These are phyloP conservation scores for Dendrostoma leiphaemia DNA, from an alignment of 2,329 filamentous ascomycete species.

Conservation along the genomic window DNA sequence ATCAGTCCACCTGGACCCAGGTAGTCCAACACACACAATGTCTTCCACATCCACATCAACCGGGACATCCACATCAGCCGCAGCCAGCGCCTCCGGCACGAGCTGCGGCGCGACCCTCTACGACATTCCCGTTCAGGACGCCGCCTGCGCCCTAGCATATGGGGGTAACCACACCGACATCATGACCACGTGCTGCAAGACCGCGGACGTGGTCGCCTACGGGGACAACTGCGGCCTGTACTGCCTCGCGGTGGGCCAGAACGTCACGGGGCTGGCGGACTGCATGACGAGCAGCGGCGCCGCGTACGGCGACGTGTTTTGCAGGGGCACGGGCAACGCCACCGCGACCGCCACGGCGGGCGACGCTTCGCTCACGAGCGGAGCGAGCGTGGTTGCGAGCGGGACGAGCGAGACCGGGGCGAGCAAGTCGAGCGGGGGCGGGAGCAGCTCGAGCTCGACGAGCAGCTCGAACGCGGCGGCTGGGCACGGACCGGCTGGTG, in stretches of 20 bases:
- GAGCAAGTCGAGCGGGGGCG: background rate
- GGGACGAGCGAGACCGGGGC: too few relatives aligned
- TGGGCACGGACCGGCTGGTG: background rate
- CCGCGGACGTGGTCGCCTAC: constrained; percentile 37
- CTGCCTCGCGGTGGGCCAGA: constrained; percentile 42
- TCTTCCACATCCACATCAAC: constrained; percentile 1
- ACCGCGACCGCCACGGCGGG: constrained; percentile 33
- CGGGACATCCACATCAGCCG: background rate
- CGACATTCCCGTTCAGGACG: constrained; percentile 41
- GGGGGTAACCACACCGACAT: constrained; percentile 39
- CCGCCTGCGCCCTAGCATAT: constrained; percentile 41
- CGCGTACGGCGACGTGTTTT: constrained; percentile 35
- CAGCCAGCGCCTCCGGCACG: background rate
- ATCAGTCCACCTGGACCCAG: too few relatives aligned
- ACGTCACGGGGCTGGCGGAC: constrained; percentile 29
- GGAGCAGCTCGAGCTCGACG: background rate
- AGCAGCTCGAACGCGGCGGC: constrained; percentile 11
- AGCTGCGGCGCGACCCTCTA: constrained; percentile 30
- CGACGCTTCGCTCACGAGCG: constrained; percentile 22
- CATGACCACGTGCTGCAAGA: constrained; percentile 25
- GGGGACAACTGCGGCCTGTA: constrained; percentile 35
- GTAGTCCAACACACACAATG: too few relatives aligned
- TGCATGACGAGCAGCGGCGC: constrained; percentile 36
- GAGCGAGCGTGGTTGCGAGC: constrained; percentile 24
- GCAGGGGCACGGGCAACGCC: constrained; percentile 30